Evolutionary conservation across 2,329 filamentous ascomycete genomes (phyloP).

Genomic region (Lasiodiplodia theobromae): DNA sequence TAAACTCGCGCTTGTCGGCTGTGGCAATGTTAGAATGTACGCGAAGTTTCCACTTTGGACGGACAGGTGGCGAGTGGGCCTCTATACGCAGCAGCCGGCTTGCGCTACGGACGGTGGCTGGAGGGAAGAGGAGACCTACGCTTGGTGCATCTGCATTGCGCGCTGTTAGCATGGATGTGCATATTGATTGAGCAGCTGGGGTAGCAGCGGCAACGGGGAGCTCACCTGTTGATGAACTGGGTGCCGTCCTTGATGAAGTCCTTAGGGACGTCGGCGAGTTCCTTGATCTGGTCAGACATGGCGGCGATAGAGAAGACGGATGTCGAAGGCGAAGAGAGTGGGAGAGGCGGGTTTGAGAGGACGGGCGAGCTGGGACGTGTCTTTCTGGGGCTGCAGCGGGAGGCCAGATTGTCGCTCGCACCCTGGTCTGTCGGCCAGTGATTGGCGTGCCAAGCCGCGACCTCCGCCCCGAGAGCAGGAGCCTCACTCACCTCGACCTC

Average conservation of each 20-base stretch:
- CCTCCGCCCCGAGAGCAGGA: slow-evolving; percentile 22
- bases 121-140: slow-evolving; percentile 40
- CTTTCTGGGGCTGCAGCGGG: slow-evolving; percentile 24
- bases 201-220: slow-evolving; percentile 14
- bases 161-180: slow-evolving; percentile 1
- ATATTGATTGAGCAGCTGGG: background rate
- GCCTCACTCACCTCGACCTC: slow-evolving; percentile 26
- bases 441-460: slow-evolving; percentile 28
- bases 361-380: slow-evolving; percentile 23
- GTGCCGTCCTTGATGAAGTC: slow-evolving; percentile 57
- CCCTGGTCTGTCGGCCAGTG: slow-evolving; percentile 7
- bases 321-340: background rate
- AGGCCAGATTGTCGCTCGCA: slow-evolving; percentile 30
- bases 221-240: slow-evolving; percentile 54
- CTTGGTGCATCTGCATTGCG: slow-evolving; percentile 50
- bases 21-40: slow-evolving; percentile 5
- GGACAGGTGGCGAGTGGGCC: background rate
- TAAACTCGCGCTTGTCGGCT: slow-evolving; percentile 47
- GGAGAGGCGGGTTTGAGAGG: slow-evolving; percentile 6
- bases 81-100: background rate
- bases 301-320: slow-evolving; percentile 34
- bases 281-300: slow-evolving; percentile 73
- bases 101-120: too few species aligned
- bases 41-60: background rate
- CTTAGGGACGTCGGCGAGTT: slow-evolving; percentile 66